phyloP scores from a whole-genome alignment of 352 stramenopile genomes.

The Aphanomyces stellatus region DNA sequence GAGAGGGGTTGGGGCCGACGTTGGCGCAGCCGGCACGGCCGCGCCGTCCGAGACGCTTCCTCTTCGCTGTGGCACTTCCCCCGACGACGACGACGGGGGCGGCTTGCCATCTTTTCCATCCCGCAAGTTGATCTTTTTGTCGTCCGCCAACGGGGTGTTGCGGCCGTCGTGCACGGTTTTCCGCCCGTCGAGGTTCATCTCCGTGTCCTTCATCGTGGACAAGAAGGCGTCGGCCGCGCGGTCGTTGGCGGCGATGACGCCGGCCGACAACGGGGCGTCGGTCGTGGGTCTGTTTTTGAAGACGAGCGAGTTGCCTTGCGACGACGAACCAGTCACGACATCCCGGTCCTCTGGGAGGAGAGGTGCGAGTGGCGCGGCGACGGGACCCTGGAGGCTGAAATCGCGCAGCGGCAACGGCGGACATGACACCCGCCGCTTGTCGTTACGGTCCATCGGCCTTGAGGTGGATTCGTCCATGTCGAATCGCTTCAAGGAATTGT shows the following conservation, averaged over 20 bases:
- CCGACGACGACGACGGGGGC: not conserved
- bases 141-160: not conserved
- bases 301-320: not conserved
- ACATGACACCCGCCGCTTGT: not conserved
- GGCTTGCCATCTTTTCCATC: not conserved
- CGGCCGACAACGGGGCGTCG: slow-evolving; percentile 6
- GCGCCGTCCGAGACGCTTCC: not conserved
- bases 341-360: not conserved
- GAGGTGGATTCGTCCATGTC: not conserved
- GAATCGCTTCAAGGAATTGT: not conserved
- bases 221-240: not conserved
- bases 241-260: not conserved
- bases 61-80: not conserved
- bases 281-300: slow-evolving; percentile 6
- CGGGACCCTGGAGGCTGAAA: not conserved
- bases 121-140: slow-evolving; percentile 10
- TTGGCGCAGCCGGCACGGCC: not conserved
- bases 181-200: slow-evolving; percentile 7
- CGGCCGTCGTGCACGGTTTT: slow-evolving; percentile 10
- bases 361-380: too few relatives aligned
- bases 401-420: not conserved
- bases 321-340: not conserved
- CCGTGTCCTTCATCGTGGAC: not conserved
- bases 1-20: not conserved
- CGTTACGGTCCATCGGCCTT: not conserved